Evolutionary conservation across 2,329 filamentous ascomycete genomes (phyloP), one percentile per base, ranked within the genome.

Genomic region (Claviceps africana): DNA sequence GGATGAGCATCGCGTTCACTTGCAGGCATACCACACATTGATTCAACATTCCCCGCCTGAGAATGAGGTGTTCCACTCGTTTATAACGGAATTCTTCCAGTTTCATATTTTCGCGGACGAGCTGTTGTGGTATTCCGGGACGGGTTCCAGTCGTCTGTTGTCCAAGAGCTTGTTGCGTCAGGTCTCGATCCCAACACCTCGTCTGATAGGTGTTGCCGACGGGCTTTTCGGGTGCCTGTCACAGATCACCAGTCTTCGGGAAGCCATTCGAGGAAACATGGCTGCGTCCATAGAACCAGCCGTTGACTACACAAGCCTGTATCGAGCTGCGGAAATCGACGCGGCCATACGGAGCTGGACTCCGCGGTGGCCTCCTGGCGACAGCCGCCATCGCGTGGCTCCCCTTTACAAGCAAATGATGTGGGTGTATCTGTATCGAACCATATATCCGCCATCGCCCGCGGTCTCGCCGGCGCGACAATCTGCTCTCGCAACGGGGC

Each of bases 201-300:
- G 78, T n/a, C 73, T 95, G 4, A 73, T 95, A 6, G 89, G 89
- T 22, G 83, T 95, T 28, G 81, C 85, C 42, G 88, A 95, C 60
- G 87, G 87, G 1, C 72, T 95, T 2, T 89, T 95, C 62, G 76
- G 78, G 35, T 83, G 86, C 62, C 82, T 95, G 31, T 83, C 84
- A 8, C 81, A 86, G 60, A 91, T 94, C 55, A 88, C 86, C 1
- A 78, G 79, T 13, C 78, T 95, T 39, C 79, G 88, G 43, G 85
- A 90, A 64, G 75, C 75, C 2, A 85, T 95, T 55, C 79, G 89
- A 6, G 71, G 73, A 33, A 82, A 87, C 50, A 82, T 88, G 58
- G 74, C 51, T 63, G 76, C 51, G 70, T 57, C 78, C 3, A 68
- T 79, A 2, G 82, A 87, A 50, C 86, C 85, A 0, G 74, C 78